phyloP scores from a whole-genome alignment of 2,329 filamentous ascomycete species.

The Alternaria sp. region DNA sequence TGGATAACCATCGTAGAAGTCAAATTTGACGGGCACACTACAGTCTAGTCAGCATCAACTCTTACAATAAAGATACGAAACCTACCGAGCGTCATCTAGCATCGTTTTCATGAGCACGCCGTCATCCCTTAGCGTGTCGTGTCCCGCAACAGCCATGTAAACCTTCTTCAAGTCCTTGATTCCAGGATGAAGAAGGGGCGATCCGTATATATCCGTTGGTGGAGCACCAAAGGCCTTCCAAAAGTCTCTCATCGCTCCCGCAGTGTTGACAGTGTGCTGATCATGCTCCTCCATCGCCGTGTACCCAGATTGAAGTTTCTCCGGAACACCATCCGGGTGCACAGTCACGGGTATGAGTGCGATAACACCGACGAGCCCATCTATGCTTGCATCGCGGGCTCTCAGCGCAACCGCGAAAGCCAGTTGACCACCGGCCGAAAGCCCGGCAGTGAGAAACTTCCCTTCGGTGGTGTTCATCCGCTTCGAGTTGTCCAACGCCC shows the following conservation, averaged over 20 bases:
- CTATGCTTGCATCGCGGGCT: conserved; percentile 49
- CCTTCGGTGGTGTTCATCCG: conserved; percentile 32
- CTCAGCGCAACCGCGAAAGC: conserved; percentile 50
- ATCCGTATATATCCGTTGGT: conserved; percentile 44
- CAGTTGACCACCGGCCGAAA: conserved; percentile 52
- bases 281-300: conserved; percentile 51
- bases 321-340: conserved; percentile 51
- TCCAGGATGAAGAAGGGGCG: conserved; percentile 42
- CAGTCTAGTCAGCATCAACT: conserved; percentile 16
- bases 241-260: conserved; percentile 47
- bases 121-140: conserved; percentile 50
- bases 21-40: conserved; percentile 42
- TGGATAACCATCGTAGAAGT: conserved; percentile 50
- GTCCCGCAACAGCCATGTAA: conserved; percentile 42
- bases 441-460: conserved; percentile 50
- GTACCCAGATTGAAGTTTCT: conserved; percentile 44
- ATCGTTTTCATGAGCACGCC: conserved; percentile 44
- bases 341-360: conserved; percentile 50
- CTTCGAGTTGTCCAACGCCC: conserved; percentile 41
- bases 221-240: conserved; percentile 46
- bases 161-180: conserved; percentile 43
- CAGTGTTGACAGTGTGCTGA: conserved; percentile 49
- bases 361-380: conserved; percentile 51
- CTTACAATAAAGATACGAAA: not conserved
- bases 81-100: conserved; percentile 39